A percentile compares a stretch with the other conserved stretches of the same genome.
These are phyloP conservation scores for Neocatenulostroma microsporum DNA, from an alignment of 2,329 filamentous ascomycete species.

Conservation along the genomic window DNA sequence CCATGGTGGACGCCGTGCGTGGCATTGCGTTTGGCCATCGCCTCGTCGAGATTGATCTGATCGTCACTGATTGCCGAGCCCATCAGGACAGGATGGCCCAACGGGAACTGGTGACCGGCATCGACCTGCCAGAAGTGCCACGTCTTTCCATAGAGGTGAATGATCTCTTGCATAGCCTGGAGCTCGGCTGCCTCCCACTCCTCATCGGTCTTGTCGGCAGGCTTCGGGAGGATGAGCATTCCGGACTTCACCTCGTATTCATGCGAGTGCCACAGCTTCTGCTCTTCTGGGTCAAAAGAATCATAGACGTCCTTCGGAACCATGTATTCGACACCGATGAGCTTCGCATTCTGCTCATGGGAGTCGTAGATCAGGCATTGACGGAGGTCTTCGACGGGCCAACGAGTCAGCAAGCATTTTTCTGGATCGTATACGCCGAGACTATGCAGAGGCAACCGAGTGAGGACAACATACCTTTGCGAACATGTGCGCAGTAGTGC, in stretches of 20 bases:
- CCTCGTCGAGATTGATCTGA: conserved; percentile 1
- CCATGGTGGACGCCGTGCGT: conserved; percentile 1
- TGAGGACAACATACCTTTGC: conserved; percentile 5
- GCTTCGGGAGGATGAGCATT: conserved; percentile 15
- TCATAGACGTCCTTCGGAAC: conserved; percentile 13
- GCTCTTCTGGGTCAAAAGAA: conserved; percentile 10
- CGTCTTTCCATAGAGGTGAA: conserved; percentile 15
- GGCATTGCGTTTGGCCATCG: conserved; percentile 1
- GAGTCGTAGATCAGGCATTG: conserved; percentile 18
- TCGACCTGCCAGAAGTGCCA: conserved; percentile 17
- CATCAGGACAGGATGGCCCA: conserved; percentile 9
- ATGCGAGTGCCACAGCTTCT: conserved; percentile 18
- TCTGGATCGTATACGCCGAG: neutral
- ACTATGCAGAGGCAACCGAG: too few species aligned
- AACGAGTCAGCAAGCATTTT: too few species aligned
- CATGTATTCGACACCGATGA: conserved; percentile 19
- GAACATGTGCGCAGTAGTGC: conserved; percentile 13
- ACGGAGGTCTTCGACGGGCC: conserved; percentile 16
- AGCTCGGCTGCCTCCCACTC: conserved; percentile 14
- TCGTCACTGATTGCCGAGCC: conserved; percentile 9
- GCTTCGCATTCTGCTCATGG: conserved; percentile 8
- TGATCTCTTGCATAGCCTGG: conserved; percentile 13
- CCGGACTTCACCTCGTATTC: conserved; percentile 17
- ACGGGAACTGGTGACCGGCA: conserved; percentile 5
- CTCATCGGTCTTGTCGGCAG: conserved; percentile 8